These are phyloP conservation scores for Eutrema yunnanense DNA, from an alignment of 345 rosid species.

Conservation along the genomic window DNA sequence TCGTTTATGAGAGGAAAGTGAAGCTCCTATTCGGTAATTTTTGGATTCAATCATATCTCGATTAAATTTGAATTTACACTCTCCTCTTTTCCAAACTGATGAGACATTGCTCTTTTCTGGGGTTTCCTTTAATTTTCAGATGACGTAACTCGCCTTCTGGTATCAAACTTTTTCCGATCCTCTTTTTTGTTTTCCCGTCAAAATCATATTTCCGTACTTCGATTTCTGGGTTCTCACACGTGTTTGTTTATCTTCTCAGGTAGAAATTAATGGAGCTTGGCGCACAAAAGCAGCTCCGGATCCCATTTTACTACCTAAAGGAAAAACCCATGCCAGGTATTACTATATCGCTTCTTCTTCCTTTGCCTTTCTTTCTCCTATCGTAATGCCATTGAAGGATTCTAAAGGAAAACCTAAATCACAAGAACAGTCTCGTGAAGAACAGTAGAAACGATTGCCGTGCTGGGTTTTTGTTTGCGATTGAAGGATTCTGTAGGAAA, in stretches of 20 bases:
- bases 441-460: background rate
- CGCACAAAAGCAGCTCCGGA: conserved; percentile 50
- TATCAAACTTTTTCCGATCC: conserved; percentile 16
- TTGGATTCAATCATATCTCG: background rate
- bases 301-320: conserved; percentile 64
- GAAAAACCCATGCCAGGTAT: conserved; percentile 67
- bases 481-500: background rate
- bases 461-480: conserved; percentile 10
- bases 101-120: background rate
- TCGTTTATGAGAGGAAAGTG: conserved; percentile 90
- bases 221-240: background rate
- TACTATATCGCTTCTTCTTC: conserved; percentile 1
- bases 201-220: background rate
- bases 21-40: conserved; percentile 68
- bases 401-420: background rate
- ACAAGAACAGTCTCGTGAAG: background rate
- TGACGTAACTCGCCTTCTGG: conserved; percentile 79
- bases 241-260: conserved; percentile 31
- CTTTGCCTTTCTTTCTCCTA: background rate
- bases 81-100: background rate
- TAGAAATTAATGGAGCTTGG: conserved; percentile 82
- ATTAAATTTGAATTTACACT: background rate
- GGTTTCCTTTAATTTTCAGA: conserved; percentile 37
- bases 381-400: background rate
- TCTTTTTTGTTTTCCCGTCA: background rate